phyloP scores from a whole-genome alignment of 331 rosid genomes.

The Prunus yedoensis region DNA sequence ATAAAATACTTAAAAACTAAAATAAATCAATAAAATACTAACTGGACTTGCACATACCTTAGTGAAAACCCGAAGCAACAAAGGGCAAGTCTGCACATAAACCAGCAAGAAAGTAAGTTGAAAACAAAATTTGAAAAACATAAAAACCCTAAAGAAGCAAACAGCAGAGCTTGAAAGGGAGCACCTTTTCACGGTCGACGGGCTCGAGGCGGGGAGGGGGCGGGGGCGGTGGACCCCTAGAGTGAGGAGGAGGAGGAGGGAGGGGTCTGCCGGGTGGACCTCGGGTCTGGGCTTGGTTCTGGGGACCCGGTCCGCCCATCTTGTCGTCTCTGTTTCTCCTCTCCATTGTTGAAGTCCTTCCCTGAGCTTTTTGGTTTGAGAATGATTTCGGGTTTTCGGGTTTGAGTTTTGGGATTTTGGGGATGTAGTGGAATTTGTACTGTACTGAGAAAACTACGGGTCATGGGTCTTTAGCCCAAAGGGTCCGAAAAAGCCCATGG shows the following conservation, averaged over 20 bases:
- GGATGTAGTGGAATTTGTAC: not conserved
- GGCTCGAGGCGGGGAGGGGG: conserved; percentile 49
- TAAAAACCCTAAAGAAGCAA: not conserved
- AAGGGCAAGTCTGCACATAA: conserved; percentile 70
- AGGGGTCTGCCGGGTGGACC: conserved; percentile 30
- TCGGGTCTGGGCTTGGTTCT: conserved; percentile 17
- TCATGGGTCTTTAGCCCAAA: not conserved
- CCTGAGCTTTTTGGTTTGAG: not conserved
- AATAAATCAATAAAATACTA: not conserved
- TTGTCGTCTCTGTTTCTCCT: conserved; percentile 46
- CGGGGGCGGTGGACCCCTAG: conserved; percentile 40
- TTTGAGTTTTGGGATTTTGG: not conserved
- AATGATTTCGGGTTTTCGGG: not conserved
- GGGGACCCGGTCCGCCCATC: conserved; percentile 33
- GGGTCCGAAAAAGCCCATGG: not conserved
- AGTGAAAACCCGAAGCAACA: conserved; percentile 83
- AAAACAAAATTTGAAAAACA: not conserved
- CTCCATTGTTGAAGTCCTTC: conserved; percentile 33
- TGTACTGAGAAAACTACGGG: not conserved
- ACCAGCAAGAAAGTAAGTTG: not conserved
- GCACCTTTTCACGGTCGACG: conserved; percentile 87
- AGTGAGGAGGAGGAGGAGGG: conserved; percentile 32
- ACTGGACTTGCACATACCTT: conserved; percentile 43
- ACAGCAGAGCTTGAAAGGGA: not conserved
- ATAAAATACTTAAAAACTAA: not conserved